phyloP scores from a whole-genome alignment of 192 early-diverging fungal genomes.

The Neocallimastix lanati region DNA sequence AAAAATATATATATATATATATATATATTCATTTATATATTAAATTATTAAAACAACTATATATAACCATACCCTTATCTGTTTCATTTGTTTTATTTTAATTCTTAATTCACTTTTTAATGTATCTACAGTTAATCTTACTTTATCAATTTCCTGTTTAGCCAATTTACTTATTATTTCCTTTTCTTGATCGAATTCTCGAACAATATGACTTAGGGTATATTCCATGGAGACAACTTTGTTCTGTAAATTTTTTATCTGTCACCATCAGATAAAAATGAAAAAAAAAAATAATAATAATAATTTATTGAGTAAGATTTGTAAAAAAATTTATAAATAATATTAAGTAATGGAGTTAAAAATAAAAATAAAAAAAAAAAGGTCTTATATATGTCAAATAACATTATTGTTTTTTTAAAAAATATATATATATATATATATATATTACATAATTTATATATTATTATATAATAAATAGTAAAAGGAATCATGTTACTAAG shows the following conservation, averaged over 20 bases:
- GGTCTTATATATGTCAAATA: no score
- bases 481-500: not conserved
- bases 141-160: constrained; percentile 27
- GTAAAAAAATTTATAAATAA: no score
- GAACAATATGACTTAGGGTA: constrained; percentile 33
- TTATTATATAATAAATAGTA: no score
- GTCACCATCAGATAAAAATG: not conserved
- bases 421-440: no score
- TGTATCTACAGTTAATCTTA: constrained; percentile 11
- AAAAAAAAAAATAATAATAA: constrained; percentile 1
- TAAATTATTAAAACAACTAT: not conserved
- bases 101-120: constrained; percentile 16
- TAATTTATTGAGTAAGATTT: no score
- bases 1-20: constrained; percentile 5
- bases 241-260: constrained; percentile 29
- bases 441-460: no score
- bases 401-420: no score
- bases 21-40: no score
- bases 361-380: no score
- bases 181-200: constrained; percentile 39
- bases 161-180: constrained; percentile 27
- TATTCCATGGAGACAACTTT: constrained; percentile 40
- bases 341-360: no score
- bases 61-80: constrained; percentile 23
- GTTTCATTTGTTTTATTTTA: constrained; percentile 30